These are phyloP conservation scores for Actinomucor elegans DNA, from an alignment of 371 early-diverging fungal genomes.

Conservation along the genomic window DNA sequence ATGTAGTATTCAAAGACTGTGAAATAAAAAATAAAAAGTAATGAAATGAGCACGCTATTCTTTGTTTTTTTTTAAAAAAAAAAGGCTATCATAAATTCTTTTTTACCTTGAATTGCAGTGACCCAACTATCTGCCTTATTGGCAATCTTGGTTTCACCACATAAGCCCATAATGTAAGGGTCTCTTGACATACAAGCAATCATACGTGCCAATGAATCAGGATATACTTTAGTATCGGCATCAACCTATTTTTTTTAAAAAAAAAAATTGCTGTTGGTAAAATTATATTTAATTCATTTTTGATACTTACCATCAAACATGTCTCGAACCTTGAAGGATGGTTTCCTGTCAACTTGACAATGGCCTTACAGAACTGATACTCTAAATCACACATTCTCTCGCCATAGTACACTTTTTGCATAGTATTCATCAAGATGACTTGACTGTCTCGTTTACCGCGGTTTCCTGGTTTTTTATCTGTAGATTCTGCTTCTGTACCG, in stretches of 20 bases:
- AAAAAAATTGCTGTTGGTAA: not conserved
- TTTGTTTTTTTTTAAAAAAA: not conserved
- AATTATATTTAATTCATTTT: too few species aligned
- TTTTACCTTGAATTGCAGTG: conserved; percentile 82
- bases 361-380: conserved; percentile 91
- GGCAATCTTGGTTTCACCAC: conserved; percentile 89
- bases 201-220: conserved; percentile 80
- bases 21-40: not conserved
- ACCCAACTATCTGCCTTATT: conserved; percentile 86
- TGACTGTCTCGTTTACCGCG: conserved; percentile 64
- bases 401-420: conserved; percentile 86
- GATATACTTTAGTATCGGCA: conserved; percentile 93
- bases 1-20: conserved; percentile 96
- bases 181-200: conserved; percentile 80
- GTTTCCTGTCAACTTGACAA: conserved; percentile 79
- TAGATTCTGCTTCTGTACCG: conserved; percentile 69
- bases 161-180: conserved; percentile 78
- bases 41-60: not conserved
- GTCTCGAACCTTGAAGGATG: conserved; percentile 87
- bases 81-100: not conserved
- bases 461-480: conserved; percentile 51
- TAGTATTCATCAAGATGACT: conserved; percentile 88
- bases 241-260: conserved; percentile 60
- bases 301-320: conserved; percentile 81
- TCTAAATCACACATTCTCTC: conserved; percentile 96